Conservation (phyloP, 768 basidiomycete species). For the Hydnum rufescens region DNA sequence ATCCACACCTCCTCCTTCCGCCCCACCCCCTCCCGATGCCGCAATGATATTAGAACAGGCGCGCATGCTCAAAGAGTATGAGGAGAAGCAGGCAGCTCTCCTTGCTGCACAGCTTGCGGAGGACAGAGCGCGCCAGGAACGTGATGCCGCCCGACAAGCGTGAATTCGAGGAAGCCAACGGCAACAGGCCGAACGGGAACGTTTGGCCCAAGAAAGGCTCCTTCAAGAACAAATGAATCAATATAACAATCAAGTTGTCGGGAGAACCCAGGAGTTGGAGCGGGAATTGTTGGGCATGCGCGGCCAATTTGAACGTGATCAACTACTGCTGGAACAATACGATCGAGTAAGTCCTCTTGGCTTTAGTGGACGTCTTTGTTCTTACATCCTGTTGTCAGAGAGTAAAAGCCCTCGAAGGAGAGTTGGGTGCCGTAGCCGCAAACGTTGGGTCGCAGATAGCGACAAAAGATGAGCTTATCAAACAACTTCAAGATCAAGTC, state of each 20-base stretch:
- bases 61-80: constrained; percentile 87
- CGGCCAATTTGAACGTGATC: constrained; percentile 94
- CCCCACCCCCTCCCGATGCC: constrained; percentile 38
- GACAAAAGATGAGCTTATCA: constrained; percentile 90
- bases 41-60: constrained; percentile 75
- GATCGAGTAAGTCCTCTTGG: constrained; percentile 40
- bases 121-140: constrained; percentile 57
- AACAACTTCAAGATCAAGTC: constrained; percentile 91
- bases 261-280: constrained; percentile 67
- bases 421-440: constrained; percentile 49
- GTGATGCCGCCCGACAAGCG: constrained; percentile 55
- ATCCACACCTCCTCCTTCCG: constrained; percentile 46
- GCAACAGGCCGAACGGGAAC: constrained; percentile 73
- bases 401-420: constrained; percentile 87
- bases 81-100: constrained; percentile 84
- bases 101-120: constrained; percentile 63
- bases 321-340: constrained; percentile 93
- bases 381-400: constrained; percentile 29
- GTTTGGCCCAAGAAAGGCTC: constrained; percentile 75
- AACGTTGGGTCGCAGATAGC: constrained; percentile 71
- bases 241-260: constrained; percentile 48
- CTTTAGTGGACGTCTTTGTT: background rate
- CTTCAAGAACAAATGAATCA: constrained; percentile 59
- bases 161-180: constrained; percentile 83
- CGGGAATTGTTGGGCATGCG: constrained; percentile 80